Base-by-base conservation (phyloP, 2,329 filamentous ascomycete genomes). In the Colletotrichum endophyticum region DNA sequence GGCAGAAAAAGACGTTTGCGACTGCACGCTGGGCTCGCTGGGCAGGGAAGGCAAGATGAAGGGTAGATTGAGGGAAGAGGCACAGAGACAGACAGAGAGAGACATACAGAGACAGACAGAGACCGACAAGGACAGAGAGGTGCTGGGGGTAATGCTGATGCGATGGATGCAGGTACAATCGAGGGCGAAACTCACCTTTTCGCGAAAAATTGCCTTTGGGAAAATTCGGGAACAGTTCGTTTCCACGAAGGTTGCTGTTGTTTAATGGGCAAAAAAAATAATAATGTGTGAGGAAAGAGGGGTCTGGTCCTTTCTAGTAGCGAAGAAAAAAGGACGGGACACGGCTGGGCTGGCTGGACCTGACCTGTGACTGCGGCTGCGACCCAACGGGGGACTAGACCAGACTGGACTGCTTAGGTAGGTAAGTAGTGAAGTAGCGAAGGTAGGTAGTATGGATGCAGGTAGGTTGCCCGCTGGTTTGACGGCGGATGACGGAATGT, bases 271-370 rank as follows among this genome's bases (percentile, higher is more conserved):
- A 63, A 68, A 72, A 76, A 49, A 74, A 70, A 63, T 53, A 72
- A 61, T 59, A 68, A 63, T 74, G 72, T 74, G 74, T 74, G 74
- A 74, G 53, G 70, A 67, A 74, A 66, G 74, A 76, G 74, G 73
- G 70, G 74, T 76, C 70, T 36, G 34, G 59, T 73, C 69, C 61
- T 25, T 56, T 72, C 59, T 72, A 66, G 61, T 72, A 64, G 59
- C 68, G 56, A 70, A 59, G 27, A 28, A 62, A 49, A 32, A 34
- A 34, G 32, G 27, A 70, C 25, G 49, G 62, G 25, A 57, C 44
- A 49, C 44, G 66, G 66, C 30, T 25, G 39, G 39, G 19, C 66
- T 30, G 44, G 44, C 44, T 49, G 44, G 44, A 49, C 39, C 39
- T 67, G 66, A 56, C 39, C 30, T 49, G 44, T 49, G 44, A 49